Conservation (phyloP, 352 stramenopile species). For the Phytophthora sojae region DNA sequence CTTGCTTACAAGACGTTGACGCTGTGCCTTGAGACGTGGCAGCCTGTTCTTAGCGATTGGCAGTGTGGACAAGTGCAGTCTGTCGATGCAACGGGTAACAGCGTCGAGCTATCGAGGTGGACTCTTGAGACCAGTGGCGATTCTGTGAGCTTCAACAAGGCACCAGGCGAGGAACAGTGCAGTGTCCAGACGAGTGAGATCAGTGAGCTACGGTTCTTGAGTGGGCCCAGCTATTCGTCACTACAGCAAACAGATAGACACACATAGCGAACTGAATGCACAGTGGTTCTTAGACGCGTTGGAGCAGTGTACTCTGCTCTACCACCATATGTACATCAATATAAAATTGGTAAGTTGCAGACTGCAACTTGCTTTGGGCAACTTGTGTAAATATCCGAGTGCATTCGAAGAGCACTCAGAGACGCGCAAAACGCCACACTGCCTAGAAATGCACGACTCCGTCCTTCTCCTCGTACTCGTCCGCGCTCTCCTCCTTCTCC, state of each 20-base stretch:
- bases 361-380: no score
- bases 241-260: slow-evolving; percentile 19
- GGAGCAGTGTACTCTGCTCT: no score
- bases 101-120: slow-evolving; percentile 34
- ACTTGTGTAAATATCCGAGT: no score
- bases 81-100: slow-evolving; percentile 8
- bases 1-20: slow-evolving; percentile 81
- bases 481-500: no score
- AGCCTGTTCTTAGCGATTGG: slow-evolving; percentile 77
- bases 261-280: no score
- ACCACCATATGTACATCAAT: no score
- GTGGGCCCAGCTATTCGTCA: slow-evolving; percentile 41
- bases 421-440: no score
- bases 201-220: slow-evolving; percentile 60
- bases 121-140: slow-evolving; percentile 11
- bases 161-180: slow-evolving; percentile 17
- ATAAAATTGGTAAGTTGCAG: no score
- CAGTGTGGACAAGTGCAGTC: slow-evolving; percentile 55
- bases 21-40: slow-evolving; percentile 81
- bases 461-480: no score
- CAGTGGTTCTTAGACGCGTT: no score
- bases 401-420: no score
- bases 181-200: slow-evolving; percentile 43
- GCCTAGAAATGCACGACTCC: no score
- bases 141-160: slow-evolving; percentile 20